Conservation (phyloP, 805 yeast genomes). For the Candida argentea region DNA sequence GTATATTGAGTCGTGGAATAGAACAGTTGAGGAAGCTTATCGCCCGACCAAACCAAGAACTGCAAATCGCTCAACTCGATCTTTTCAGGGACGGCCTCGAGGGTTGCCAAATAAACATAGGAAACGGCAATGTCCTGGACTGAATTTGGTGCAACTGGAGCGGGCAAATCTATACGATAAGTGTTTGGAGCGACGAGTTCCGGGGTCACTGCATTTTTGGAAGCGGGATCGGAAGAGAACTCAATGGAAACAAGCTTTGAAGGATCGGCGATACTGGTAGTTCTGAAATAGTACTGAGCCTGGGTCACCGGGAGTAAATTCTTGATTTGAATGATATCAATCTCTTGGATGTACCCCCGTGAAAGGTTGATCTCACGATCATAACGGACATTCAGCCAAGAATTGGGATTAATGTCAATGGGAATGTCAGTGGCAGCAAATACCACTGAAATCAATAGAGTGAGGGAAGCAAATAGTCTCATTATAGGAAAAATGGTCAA, state of each 20-base stretch:
- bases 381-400: conserved; percentile 51
- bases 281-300: conserved; percentile 42
- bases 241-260: too few species aligned
- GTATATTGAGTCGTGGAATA: conserved; percentile 46
- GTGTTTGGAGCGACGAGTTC: conserved; percentile 2
- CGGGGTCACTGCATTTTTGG: conserved; percentile 11
- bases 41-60: conserved; percentile 41
- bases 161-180: conserved; percentile 45
- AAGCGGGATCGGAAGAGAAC: too few species aligned
- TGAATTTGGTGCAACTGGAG: conserved; percentile 59
- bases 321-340: conserved; percentile 40
- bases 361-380: conserved; percentile 53
- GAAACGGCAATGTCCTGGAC: conserved; percentile 38
- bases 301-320: conserved; percentile 51
- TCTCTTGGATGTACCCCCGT: conserved; percentile 57
- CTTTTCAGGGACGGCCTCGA: conserved; percentile 55
- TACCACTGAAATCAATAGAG: too few species aligned
- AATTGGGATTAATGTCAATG: not conserved
- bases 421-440: too few species aligned
- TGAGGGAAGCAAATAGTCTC: too few species aligned
- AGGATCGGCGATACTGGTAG: too few species aligned
- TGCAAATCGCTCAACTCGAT: conserved; percentile 55
- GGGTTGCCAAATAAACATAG: conserved; percentile 35
- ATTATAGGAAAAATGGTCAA: too few species aligned
- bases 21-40: conserved; percentile 48